Conservation (phyloP, 2,329 filamentous ascomycete genomes). For the Calonectria naviculata region DNA sequence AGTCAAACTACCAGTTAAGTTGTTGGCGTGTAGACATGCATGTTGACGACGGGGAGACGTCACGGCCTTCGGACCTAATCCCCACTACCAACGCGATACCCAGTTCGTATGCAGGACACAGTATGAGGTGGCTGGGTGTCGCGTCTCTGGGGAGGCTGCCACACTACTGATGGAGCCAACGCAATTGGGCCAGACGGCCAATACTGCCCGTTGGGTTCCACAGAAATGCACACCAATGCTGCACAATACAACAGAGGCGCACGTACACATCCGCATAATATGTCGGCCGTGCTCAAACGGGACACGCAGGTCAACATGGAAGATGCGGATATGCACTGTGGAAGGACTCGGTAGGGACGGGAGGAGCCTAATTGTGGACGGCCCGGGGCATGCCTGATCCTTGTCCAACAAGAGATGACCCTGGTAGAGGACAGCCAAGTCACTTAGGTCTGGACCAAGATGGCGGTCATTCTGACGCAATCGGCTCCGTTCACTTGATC, state of each 20-base stretch:
- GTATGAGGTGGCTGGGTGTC: constrained; percentile 7
- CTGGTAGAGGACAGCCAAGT: constrained; percentile 15
- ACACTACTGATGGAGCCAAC: background rate
- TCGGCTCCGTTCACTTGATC: constrained; percentile 5
- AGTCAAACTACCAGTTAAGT: constrained; percentile 1
- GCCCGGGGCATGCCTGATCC: constrained; percentile 33
- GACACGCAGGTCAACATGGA: constrained; percentile 10
- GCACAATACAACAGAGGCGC: constrained; percentile 17
- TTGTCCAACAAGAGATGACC: constrained; percentile 16
- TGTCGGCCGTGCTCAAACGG: constrained; percentile 4
- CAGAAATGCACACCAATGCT: constrained; percentile 14
- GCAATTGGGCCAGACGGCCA: background rate
- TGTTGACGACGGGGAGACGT: background rate
- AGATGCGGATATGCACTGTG: constrained; percentile 25
- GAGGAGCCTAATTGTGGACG: constrained; percentile 48
- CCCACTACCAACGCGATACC: constrained; percentile 12
- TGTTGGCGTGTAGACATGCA: constrained; percentile 1
- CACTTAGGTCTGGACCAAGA: constrained; percentile 17
- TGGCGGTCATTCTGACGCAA: constrained; percentile 19
- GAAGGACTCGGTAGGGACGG: constrained; percentile 45
- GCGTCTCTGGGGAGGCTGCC: background rate
- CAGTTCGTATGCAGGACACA: constrained; percentile 17
- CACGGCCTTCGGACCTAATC: background rate
- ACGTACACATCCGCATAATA: constrained; percentile 6
- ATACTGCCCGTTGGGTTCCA: constrained; percentile 15